These are phyloP conservation scores for Gynandropsis gynandra DNA, from an alignment of 345 rosid genomes.

Conservation along the genomic window DNA sequence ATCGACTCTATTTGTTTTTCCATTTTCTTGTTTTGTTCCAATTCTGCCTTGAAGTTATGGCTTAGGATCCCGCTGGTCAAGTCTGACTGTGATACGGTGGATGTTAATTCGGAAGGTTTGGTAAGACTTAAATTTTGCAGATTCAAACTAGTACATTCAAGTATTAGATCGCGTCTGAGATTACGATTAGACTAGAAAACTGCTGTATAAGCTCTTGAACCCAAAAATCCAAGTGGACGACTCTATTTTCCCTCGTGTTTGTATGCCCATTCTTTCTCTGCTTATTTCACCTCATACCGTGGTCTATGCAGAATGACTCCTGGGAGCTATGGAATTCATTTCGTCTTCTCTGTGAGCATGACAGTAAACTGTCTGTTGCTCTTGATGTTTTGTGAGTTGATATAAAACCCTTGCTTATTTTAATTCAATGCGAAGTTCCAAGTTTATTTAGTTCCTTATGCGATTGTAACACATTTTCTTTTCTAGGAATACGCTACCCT, in stretches of 20 bases:
- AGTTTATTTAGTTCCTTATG: not conserved
- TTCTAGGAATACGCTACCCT: slow-evolving; percentile 42
- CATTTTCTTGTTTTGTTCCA: slow-evolving; percentile 16
- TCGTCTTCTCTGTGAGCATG: slow-evolving; percentile 90
- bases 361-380: slow-evolving; percentile 73
- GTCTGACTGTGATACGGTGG: slow-evolving; percentile 54
- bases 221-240: no score
- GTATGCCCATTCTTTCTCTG: no score
- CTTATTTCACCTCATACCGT: slow-evolving; percentile 4
- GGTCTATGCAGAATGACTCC: slow-evolving; percentile 55
- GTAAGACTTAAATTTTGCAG: slow-evolving; percentile 37
- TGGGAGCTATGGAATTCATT: slow-evolving; percentile 97
- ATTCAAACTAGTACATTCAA: not conserved
- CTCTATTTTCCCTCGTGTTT: no score
- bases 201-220: no score
- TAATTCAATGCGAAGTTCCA: not conserved
- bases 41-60: slow-evolving; percentile 43
- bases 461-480: slow-evolving; percentile 14
- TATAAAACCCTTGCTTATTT: no score
- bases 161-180: no score
- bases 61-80: slow-evolving; percentile 39
- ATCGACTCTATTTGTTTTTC: slow-evolving; percentile 5
- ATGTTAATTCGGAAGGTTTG: slow-evolving; percentile 32
- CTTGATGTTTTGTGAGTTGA: slow-evolving; percentile 76
- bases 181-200: no score